Conservation (phyloP, 2,329 filamentous ascomycete genomes). For the Cylindrodendrum hubeiense region DNA sequence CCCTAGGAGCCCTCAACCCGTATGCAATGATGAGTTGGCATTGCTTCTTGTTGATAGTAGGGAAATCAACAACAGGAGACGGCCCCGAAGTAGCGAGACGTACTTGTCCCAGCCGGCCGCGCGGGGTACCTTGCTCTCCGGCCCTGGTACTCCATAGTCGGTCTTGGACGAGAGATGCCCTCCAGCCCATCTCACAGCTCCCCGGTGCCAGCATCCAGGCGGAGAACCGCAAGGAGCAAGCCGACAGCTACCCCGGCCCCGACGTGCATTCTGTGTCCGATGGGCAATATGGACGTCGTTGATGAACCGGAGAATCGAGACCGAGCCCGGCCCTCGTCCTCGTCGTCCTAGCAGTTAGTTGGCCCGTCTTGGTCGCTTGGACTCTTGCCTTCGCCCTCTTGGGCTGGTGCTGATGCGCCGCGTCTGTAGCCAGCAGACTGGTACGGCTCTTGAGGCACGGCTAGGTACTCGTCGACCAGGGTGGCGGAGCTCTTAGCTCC, state of each 20-base stretch:
- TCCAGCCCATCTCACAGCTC: constrained; percentile 11
- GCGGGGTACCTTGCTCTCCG: constrained; percentile 35
- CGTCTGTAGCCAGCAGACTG: constrained; percentile 4
- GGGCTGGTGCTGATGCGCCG: background rate
- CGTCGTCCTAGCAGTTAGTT: background rate
- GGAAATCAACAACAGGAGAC: constrained; percentile 47
- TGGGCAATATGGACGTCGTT: background rate
- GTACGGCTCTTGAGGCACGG: constrained; percentile 14
- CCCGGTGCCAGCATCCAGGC: constrained; percentile 1
- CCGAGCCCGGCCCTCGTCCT: background rate
- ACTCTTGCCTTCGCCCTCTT: background rate
- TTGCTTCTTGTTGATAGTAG: constrained; percentile 69
- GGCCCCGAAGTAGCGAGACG: constrained; percentile 36
- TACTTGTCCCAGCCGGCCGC: constrained; percentile 33
- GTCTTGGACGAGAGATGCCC: constrained; percentile 7
- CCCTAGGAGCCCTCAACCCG: constrained; percentile 55
- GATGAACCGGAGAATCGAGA: constrained; percentile 17
- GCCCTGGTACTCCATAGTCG: constrained; percentile 17
- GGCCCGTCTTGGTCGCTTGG: constrained; percentile 6
- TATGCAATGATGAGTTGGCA: constrained; percentile 86
- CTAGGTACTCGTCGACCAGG: constrained; percentile 23
- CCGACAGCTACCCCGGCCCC: constrained; percentile 8
- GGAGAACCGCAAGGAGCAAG: constrained; percentile 5
- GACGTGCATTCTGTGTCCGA: background rate
- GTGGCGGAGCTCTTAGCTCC: constrained; percentile 25